Percentiles rank a stretch among this genome's conserved stretches.
These are phyloP conservation scores for Tetrapyrgos nigripes DNA, from an alignment of 1,284 basidiomycete species.

Conservation along the genomic window DNA sequence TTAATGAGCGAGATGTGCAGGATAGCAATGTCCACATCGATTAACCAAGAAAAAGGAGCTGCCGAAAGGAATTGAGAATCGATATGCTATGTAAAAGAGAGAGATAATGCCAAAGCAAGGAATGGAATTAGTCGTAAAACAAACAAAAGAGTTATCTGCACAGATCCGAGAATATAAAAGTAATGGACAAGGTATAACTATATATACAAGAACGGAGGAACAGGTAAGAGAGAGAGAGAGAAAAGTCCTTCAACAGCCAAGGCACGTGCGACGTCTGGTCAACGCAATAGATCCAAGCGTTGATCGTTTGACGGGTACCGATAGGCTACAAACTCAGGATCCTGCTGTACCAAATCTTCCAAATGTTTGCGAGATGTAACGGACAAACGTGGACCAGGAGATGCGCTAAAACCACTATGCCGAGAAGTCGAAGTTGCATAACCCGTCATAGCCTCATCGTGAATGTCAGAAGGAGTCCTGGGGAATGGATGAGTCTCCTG, in stretches of 20 bases:
- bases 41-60: neutral
- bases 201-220: neutral
- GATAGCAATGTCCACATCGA: neutral
- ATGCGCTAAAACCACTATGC: slow-evolving; percentile 46
- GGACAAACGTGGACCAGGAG: slow-evolving; percentile 54
- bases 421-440: slow-evolving; percentile 53
- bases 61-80: neutral
- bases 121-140: neutral
- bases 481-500: slow-evolving; percentile 52
- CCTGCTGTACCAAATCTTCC: slow-evolving; percentile 80
- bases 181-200: neutral
- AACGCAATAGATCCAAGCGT: slow-evolving; percentile 63
- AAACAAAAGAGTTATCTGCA: neutral
- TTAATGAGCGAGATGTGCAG: neutral
- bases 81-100: neutral
- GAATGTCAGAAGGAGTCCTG: slow-evolving; percentile 48
- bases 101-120: neutral
- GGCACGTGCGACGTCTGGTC: no score
- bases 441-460: slow-evolving; percentile 49
- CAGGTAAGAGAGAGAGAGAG: neutral
- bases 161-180: neutral
- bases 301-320: slow-evolving; percentile 81
- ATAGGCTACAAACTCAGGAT: slow-evolving; percentile 82
- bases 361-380: slow-evolving; percentile 71
- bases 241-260: neutral